Evolutionary conservation across 768 basidiomycete species (phyloP).

Genomic region (Lentinula sp.): DNA sequence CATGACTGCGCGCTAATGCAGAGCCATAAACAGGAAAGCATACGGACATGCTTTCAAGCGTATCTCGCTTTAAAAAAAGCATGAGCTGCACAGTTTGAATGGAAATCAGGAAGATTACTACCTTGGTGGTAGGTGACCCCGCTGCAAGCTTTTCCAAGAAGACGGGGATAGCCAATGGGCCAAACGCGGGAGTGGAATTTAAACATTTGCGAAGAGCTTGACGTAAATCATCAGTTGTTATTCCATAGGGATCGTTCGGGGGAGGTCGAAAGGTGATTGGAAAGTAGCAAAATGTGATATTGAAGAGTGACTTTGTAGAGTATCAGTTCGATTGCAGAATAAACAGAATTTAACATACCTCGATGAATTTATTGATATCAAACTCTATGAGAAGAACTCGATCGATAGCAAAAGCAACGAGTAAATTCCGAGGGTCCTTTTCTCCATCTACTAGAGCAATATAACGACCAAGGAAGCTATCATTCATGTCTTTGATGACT

Average conservation of each 20-base stretch:
- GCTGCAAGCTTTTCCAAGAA: constrained; percentile 90
- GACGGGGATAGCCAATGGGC: constrained; percentile 76
- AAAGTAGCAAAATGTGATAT: constrained; percentile 97
- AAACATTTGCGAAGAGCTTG: constrained; percentile 64
- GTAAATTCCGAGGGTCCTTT: constrained; percentile 93
- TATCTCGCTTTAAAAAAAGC: constrained; percentile 57
- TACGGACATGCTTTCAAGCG: constrained; percentile 66
- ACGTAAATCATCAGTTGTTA: constrained; percentile 84
- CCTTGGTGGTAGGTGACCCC: constrained; percentile 80
- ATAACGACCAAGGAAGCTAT: constrained; percentile 72
- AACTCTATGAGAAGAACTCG: constrained; percentile 87
- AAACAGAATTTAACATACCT: constrained; percentile 40
- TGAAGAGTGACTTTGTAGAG: constrained; percentile 69
- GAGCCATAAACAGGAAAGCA: constrained; percentile 87
- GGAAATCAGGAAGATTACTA: constrained; percentile 17
- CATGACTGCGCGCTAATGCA: constrained; percentile 49
- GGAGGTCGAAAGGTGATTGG: constrained; percentile 96
- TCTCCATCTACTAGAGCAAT: constrained; percentile 85
- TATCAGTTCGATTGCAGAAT: neutral
- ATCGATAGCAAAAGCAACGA: constrained; percentile 84
- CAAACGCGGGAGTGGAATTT: constrained; percentile 75
- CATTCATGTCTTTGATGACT: constrained; percentile 71
- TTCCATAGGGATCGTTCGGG: constrained; percentile 89
- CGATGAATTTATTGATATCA: constrained; percentile 65
- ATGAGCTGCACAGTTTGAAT: neutral